Evolutionary conservation across 2,329 filamentous ascomycete species (phyloP).

Genomic region (Paecilomyces variotii): DNA sequence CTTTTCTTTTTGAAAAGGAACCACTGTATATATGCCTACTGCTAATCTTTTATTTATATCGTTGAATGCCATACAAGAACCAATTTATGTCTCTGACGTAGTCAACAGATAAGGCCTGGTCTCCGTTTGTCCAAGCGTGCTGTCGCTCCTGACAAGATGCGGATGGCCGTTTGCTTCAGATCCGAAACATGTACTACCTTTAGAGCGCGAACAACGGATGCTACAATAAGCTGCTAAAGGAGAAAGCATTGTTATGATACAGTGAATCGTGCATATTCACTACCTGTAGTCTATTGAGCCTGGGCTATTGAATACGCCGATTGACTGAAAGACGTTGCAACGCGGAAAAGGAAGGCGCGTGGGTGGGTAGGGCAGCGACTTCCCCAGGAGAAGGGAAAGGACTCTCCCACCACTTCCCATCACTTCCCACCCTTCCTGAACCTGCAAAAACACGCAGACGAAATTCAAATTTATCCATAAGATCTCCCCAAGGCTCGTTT

Average conservation of each 20-base stretch:
- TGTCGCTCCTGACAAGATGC: too few species aligned
- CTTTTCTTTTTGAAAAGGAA: too few species aligned
- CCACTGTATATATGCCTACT: too few species aligned
- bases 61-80: too few species aligned
- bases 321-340: background rate
- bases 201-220: background rate
- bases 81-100: too few species aligned
- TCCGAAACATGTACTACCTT: background rate
- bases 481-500: background rate
- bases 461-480: background rate
- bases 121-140: too few species aligned
- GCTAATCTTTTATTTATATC: too few species aligned
- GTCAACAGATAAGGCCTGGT: too few species aligned
- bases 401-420: background rate
- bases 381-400: background rate
- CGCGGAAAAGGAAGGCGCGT: background rate
- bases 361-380: background rate
- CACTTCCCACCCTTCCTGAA: background rate
- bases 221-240: background rate
- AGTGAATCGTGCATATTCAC: background rate
- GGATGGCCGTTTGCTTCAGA: too few species aligned
- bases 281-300: background rate
- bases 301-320: background rate
- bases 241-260: background rate
- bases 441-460: background rate